These are phyloP conservation scores for Ascochyta rabiei DNA, from an alignment of 2,329 filamentous ascomycete genomes.

Conservation along the genomic window DNA sequence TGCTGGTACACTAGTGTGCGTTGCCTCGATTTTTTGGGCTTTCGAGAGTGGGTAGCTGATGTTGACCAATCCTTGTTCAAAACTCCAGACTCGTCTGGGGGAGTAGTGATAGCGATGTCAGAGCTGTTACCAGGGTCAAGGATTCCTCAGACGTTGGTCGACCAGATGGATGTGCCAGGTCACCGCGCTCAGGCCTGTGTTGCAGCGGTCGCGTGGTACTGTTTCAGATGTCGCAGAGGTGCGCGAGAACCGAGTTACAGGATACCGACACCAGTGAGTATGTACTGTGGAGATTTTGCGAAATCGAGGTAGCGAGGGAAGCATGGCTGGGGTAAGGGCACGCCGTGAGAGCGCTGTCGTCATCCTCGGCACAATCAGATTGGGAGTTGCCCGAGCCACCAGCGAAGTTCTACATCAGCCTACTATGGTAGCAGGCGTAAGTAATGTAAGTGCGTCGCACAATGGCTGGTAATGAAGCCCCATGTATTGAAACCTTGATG, in stretches of 20 bases:
- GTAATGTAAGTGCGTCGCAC: no score
- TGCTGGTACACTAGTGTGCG: no score
- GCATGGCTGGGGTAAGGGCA: slow-evolving; percentile 1
- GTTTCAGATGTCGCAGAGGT: slow-evolving; percentile 14
- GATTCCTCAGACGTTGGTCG: background rate
- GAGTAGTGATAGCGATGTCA: slow-evolving; percentile 7
- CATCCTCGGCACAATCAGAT: slow-evolving; percentile 16
- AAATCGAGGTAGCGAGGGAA: background rate
- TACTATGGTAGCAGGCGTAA: no score
- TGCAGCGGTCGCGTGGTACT: background rate
- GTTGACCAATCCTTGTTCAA: background rate
- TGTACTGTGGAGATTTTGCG: no score
- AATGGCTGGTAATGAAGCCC: no score
- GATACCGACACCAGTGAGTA: slow-evolving; percentile 5
- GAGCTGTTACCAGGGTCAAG: slow-evolving; percentile 8
- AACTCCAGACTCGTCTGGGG: background rate
- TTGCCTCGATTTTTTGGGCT: background rate
- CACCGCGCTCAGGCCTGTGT: slow-evolving; percentile 3
- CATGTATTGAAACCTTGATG: no score
- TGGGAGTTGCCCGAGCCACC: slow-evolving; percentile 10
- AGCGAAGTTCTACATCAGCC: background rate
- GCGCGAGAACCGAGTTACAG: slow-evolving; percentile 7
- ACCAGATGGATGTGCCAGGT: background rate
- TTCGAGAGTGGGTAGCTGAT: background rate
- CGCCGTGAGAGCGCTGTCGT: background rate